A percentile compares a stretch with the other conserved stretches of the same genome.
Conservation (phyloP, 176 grass and related monocot genomes). For the Phyllostachys edulis region DNA sequence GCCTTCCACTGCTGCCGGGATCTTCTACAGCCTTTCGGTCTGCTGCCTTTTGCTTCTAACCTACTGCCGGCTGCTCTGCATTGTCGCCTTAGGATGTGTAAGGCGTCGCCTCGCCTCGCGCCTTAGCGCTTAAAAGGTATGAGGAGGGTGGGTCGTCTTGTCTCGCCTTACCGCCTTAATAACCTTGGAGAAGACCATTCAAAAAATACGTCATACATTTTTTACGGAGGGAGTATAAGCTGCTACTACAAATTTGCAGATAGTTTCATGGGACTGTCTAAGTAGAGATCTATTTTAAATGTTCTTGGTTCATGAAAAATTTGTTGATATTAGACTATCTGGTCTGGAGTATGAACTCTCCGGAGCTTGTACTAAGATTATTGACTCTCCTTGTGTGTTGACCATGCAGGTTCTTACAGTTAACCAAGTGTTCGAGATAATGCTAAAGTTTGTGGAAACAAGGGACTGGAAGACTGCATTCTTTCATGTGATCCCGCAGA, state of each 20-base stretch:
- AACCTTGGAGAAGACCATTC: too few species aligned
- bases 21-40: too few species aligned
- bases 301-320: background rate
- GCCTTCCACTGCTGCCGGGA: too few species aligned
- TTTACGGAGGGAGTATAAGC: background rate
- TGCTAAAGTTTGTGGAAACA: conserved; percentile 89
- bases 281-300: background rate
- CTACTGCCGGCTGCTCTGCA: too few species aligned
- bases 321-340: background rate
- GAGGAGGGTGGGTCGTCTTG: too few species aligned
- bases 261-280: background rate
- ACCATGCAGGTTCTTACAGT: conserved; percentile 80
- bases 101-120: too few species aligned
- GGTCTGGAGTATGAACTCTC: background rate
- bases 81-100: too few species aligned
- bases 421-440: conserved; percentile 96
- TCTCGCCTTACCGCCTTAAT: too few species aligned
- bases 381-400: background rate
- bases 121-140: too few species aligned
- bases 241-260: background rate
- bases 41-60: too few species aligned
- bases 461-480: conserved; percentile 92
- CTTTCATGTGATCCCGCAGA: conserved; percentile 84
- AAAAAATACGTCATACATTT: too few species aligned
- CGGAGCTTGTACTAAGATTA: background rate